phyloP scores from a whole-genome alignment of 306 rosid genomes.

The Echinosophora koreensis region DNA sequence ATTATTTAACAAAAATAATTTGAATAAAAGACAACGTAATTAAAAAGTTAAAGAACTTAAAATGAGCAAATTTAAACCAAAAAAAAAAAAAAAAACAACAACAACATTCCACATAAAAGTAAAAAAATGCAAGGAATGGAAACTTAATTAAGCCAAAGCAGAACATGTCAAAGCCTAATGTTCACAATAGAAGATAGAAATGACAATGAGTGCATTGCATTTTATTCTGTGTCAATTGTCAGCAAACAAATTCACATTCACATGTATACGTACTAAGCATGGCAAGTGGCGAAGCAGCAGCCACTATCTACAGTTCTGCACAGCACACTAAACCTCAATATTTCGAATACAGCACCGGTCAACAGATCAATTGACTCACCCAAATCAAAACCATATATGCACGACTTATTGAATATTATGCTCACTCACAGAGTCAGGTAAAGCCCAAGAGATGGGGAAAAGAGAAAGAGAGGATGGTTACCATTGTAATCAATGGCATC shows the following conservation, averaged over 20 bases:
- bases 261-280: background rate
- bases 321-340: conserved; percentile 1
- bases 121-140: background rate
- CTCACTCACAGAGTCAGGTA: conserved; percentile 3
- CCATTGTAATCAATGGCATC: conserved; percentile 43
- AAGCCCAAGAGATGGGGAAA: conserved; percentile 23
- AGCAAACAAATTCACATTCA: background rate
- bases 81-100: background rate
- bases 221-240: background rate
- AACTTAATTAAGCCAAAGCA: background rate
- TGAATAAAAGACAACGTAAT: background rate
- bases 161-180: background rate
- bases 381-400: conserved; percentile 9
- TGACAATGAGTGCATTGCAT: background rate
- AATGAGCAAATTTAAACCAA: background rate
- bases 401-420: too few relatives aligned
- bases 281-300: background rate
- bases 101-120: background rate
- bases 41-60: background rate
- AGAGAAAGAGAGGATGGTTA: conserved; percentile 20
- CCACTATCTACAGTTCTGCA: background rate
- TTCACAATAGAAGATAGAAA: background rate
- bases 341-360: background rate
- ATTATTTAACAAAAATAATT: background rate
- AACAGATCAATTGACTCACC: conserved; percentile 8